These are phyloP conservation scores for Gamsiella multidivaricata DNA, from an alignment of 192 early-diverging fungal genomes.

Conservation along the genomic window DNA sequence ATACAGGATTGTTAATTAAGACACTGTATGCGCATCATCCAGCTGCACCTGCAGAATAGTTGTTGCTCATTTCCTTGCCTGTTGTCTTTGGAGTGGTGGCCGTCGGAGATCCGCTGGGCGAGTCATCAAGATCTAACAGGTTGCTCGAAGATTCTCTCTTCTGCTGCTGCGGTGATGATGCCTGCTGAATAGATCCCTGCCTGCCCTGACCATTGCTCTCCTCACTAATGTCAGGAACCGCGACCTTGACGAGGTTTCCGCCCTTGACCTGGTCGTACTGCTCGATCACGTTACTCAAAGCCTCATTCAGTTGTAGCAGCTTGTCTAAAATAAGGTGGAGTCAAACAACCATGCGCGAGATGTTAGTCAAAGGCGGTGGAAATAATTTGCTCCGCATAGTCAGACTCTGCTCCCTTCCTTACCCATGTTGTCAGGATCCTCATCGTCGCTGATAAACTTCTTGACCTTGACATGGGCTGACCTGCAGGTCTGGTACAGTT, in stretches of 20 bases:
- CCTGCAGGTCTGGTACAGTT: constrained; percentile 72
- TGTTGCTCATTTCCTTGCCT: no score
- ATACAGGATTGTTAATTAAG: no score
- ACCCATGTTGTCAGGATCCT: constrained; percentile 85
- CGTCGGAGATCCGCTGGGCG: constrained; percentile 4
- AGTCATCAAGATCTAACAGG: constrained; percentile 47
- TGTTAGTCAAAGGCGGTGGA: no score
- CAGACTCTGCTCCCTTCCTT: constrained; percentile 14
- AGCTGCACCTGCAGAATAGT: no score
- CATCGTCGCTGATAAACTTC: constrained; percentile 74
- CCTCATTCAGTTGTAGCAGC: constrained; percentile 76
- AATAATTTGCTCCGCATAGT: neutral
- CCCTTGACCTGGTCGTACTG: constrained; percentile 72
- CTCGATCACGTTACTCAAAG: constrained; percentile 81
- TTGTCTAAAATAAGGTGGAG: constrained; percentile 59
- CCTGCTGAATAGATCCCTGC: neutral
- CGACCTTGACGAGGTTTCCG: constrained; percentile 57
- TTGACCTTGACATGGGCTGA: constrained; percentile 80
- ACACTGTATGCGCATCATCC: no score
- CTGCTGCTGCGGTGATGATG: constrained; percentile 20
- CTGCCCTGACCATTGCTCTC: constrained; percentile 2
- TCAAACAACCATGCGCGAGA: no score
- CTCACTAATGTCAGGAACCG: constrained; percentile 22
- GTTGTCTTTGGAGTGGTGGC: constrained; percentile 28
- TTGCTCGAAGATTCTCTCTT: constrained; percentile 63